Conservation (phyloP, 306 rosid species). For the Spatholobus suberectus region DNA sequence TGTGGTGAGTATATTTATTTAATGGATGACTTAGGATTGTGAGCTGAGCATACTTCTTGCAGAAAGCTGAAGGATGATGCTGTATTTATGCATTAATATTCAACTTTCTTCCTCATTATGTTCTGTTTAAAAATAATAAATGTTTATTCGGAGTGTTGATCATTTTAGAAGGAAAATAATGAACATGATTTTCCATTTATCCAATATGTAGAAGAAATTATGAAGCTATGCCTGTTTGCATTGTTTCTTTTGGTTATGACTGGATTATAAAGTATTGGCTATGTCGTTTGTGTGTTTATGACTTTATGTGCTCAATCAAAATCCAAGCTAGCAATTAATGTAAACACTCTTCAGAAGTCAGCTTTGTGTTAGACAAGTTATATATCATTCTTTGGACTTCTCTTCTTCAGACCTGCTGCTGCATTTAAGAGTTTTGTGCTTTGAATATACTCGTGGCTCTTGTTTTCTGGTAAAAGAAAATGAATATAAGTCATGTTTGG, state of each 20-base stretch:
- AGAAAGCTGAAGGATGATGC: constrained; percentile 15
- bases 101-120: not conserved
- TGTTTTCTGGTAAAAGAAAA: constrained; percentile 37
- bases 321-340: not conserved
- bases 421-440: constrained; percentile 13
- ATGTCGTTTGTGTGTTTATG: constrained; percentile 1
- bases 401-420: not conserved
- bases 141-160: constrained; percentile 2
- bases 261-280: not conserved
- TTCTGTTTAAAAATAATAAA: not conserved
- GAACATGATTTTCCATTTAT: not conserved
- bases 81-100: constrained; percentile 16
- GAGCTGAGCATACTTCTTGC: constrained; percentile 20
- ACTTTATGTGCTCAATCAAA: constrained; percentile 6
- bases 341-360: not conserved
- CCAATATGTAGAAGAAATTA: not conserved
- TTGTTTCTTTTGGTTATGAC: not conserved
- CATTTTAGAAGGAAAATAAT: not conserved
- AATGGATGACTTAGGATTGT: not conserved
- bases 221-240: not conserved
- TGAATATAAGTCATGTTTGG: not conserved
- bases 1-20: constrained; percentile 52
- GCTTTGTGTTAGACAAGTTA: constrained; percentile 26
- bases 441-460: not conserved
- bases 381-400: not conserved